phyloP scores from a whole-genome alignment of 73 alveolate species.

The Paramecium octaurelia region DNA sequence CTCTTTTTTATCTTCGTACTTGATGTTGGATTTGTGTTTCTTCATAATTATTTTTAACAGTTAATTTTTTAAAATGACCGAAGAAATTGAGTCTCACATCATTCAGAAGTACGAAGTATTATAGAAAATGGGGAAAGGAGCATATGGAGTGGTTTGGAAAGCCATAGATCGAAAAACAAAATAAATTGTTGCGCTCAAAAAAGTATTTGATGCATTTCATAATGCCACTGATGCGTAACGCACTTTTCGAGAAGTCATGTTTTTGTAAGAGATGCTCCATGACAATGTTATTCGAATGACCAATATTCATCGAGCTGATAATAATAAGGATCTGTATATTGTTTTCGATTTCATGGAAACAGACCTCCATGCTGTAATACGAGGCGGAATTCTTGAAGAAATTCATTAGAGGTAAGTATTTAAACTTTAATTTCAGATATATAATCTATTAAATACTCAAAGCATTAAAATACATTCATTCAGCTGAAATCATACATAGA shows the following conservation, averaged over 20 bases:
- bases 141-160: constrained; percentile 90
- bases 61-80: constrained; percentile 72
- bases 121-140: constrained; percentile 84
- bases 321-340: constrained; percentile 68
- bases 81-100: constrained; percentile 82
- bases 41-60: constrained; percentile 14
- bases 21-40: constrained; percentile 22
- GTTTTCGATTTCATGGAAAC: constrained; percentile 83
- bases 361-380: constrained; percentile 76
- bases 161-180: constrained; percentile 84
- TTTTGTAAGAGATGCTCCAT: constrained; percentile 73
- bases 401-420: constrained; percentile 73
- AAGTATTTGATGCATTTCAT: constrained; percentile 89
- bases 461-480: constrained; percentile 95
- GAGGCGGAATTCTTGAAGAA: constrained; percentile 96
- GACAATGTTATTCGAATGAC: constrained; percentile 73
- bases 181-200: constrained; percentile 79
- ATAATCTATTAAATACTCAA: constrained; percentile 93
- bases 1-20: not conserved
- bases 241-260: constrained; percentile 91
- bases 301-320: constrained; percentile 72
- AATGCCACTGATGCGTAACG: constrained; percentile 95
- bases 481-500: constrained; percentile 84
- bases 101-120: constrained; percentile 81
- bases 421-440: constrained; percentile 63